Evolutionary conservation across 257 asterid species (phyloP), one percentile per base, ranked within the genome.

Genomic region (Solanum ahanhuiri): DNA sequence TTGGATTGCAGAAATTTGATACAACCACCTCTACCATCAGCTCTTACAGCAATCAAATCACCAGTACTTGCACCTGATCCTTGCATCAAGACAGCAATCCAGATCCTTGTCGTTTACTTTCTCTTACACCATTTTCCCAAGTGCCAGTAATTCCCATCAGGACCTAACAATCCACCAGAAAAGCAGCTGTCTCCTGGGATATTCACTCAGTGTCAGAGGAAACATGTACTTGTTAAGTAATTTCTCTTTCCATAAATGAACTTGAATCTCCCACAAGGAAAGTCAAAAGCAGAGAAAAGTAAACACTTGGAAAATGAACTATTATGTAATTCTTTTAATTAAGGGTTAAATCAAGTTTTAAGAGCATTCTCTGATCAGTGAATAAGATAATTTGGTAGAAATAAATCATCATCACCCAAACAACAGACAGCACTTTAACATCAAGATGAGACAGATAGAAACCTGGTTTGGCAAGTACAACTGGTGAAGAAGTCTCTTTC

Each of bases 71-170:
- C 69, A 76, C 85, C 90, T 86, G 93, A 91, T 51, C 93, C 89
- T 71, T 86, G 90, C 43, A 48, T 3, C 67, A 28, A 34, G 91
- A 66, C 31, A 35, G 63, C 30, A 87, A 48, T 48, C 67, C 48
- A 25, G 93, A 87, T 88, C 91, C 85, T 90, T 88, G 83, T 85
- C 88, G 45, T 85, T 89, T 86, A 64, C 90, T 88, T 89, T 94
- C 90, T 94, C 92, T 93, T 97, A 92, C 98, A 95, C 99, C 98
- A 97, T 91, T 94, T 97, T 15, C 99, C 99, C 91, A 94, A 90
- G 90, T 92, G 97, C 96, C 97, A 88, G 86, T 91, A 91, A 43
- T 91, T 93, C 77, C 98, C 98, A 91, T 94, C 98, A 69, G 97
- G 96, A 37, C 99, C 98, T 73, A 92, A 72, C 86, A 94, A 73